Conservation (phyloP, 805 yeast genomes). For the Cyberlindnera maritima region DNA sequence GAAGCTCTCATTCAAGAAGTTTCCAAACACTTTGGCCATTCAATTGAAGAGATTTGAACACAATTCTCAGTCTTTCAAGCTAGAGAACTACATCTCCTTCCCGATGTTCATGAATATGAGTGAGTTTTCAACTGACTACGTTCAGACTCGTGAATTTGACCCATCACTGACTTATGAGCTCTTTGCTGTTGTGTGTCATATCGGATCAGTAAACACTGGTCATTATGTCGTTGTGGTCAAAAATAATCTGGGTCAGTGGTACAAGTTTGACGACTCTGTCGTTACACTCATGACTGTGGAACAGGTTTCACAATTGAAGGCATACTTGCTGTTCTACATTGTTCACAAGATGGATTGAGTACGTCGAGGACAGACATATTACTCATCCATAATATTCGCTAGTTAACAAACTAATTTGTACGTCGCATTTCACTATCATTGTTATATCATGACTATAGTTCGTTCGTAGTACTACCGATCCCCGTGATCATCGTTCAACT, state of each 20-base stretch:
- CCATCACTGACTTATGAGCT: slow-evolving; percentile 67
- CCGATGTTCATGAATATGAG: slow-evolving; percentile 74
- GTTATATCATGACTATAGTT: too few species aligned
- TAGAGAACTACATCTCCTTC: slow-evolving; percentile 69
- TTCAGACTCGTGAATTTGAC: slow-evolving; percentile 20
- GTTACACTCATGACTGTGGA: slow-evolving; percentile 63
- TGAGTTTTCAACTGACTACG: slow-evolving; percentile 42
- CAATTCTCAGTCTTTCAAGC: slow-evolving; percentile 45
- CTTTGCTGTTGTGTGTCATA: slow-evolving; percentile 83
- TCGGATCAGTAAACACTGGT: slow-evolving; percentile 93
- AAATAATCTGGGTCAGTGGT: slow-evolving; percentile 76
- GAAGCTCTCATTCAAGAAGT: slow-evolving; percentile 60
- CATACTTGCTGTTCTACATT: slow-evolving; percentile 76
- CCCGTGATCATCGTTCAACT: too few species aligned
- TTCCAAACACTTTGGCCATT: slow-evolving; percentile 77
- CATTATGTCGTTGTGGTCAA: slow-evolving; percentile 85
- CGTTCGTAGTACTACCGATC: too few species aligned
- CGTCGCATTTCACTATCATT: not conserved
- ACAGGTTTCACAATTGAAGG: slow-evolving; percentile 67
- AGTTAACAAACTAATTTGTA: not conserved
- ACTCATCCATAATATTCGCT: not conserved
- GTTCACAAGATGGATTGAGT: slow-evolving; percentile 25
- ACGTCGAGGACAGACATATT: not conserved
- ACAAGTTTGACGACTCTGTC: slow-evolving; percentile 85
- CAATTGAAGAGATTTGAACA: slow-evolving; percentile 73